Percentiles rank a stretch among this genome's conserved stretches.
phyloP scores from a whole-genome alignment of 768 basidiomycete genomes.

The Lyophyllum semitale region DNA sequence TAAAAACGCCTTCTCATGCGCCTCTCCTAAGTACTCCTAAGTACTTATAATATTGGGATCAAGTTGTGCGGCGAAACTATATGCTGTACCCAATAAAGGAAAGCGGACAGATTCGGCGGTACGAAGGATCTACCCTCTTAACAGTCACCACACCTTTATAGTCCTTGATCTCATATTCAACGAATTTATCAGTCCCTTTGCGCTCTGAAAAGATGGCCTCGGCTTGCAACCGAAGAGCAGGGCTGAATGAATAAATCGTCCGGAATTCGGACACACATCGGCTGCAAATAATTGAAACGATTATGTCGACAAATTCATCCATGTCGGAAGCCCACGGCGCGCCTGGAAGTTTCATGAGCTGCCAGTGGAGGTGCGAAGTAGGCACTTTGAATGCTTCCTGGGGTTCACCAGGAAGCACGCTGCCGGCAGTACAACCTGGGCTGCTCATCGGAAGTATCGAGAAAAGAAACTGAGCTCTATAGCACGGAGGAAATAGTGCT shows the following conservation, averaged over 20 bases:
- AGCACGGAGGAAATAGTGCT: neutral
- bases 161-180: conserved; percentile 26
- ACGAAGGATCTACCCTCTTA: neutral
- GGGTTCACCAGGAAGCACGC: conserved; percentile 47
- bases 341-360: conserved; percentile 18
- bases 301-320: conserved; percentile 64
- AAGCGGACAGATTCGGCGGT: neutral
- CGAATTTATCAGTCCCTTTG: conserved; percentile 16
- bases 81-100: conserved; percentile 20
- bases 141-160: conserved; percentile 19
- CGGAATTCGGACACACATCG: conserved; percentile 1
- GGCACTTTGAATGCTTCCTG: conserved; percentile 41
- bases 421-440: conserved; percentile 46
- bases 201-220: conserved; percentile 23
- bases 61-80: conserved; percentile 28
- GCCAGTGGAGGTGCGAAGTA: conserved; percentile 44
- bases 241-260: conserved; percentile 23
- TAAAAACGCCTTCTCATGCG: conserved; percentile 25
- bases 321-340: conserved; percentile 54
- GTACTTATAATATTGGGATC: conserved; percentile 21
- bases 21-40: conserved; percentile 26
- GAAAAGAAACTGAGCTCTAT: no score
- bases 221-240: conserved; percentile 12
- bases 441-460: conserved; percentile 22
- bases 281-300: no score